Conservation (phyloP, 2,329 filamentous ascomycete species). For the Diaporthe amygdali region DNA sequence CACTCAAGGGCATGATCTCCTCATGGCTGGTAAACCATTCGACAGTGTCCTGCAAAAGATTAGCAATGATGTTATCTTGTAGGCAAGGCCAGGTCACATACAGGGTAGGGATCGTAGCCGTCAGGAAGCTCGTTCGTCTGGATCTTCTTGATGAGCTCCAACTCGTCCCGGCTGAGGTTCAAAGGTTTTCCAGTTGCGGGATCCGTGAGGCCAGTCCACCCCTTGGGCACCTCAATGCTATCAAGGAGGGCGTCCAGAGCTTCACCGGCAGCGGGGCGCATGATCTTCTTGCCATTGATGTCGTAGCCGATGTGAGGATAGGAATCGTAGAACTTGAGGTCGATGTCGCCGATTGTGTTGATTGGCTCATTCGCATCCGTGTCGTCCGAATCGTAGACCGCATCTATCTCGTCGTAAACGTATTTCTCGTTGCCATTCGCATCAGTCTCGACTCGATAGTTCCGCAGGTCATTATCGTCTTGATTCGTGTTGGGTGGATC, state of each 20-base stretch:
- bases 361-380: conserved; percentile 77
- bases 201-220: conserved; percentile 96
- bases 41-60: conserved; percentile 69
- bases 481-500: conserved; percentile 41
- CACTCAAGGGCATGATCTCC: conserved; percentile 93
- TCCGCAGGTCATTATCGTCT: conserved; percentile 45
- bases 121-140: conserved; percentile 90
- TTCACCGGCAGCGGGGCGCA: conserved; percentile 92
- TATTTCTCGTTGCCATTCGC: conserved; percentile 92
- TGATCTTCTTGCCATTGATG: conserved; percentile 97
- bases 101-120: conserved; percentile 90
- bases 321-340: conserved; percentile 92
- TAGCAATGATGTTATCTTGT: conserved; percentile 21
- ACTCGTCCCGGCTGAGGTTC: conserved; percentile 83
- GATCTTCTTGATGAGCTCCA: conserved; percentile 86
- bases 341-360: conserved; percentile 96
- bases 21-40: conserved; percentile 92
- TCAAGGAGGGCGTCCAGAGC: conserved; percentile 92
- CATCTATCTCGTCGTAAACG: conserved; percentile 91
- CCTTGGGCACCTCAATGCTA: conserved; percentile 95
- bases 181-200: conserved; percentile 92
- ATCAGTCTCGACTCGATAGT: conserved; percentile 70
- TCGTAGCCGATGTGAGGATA: conserved; percentile 99
- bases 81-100: conserved; percentile 41
- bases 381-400: conserved; percentile 95